These are phyloP conservation scores for Aspergillus pseudoterreus DNA, from an alignment of 2,329 filamentous ascomycete genomes.

Conservation along the genomic window DNA sequence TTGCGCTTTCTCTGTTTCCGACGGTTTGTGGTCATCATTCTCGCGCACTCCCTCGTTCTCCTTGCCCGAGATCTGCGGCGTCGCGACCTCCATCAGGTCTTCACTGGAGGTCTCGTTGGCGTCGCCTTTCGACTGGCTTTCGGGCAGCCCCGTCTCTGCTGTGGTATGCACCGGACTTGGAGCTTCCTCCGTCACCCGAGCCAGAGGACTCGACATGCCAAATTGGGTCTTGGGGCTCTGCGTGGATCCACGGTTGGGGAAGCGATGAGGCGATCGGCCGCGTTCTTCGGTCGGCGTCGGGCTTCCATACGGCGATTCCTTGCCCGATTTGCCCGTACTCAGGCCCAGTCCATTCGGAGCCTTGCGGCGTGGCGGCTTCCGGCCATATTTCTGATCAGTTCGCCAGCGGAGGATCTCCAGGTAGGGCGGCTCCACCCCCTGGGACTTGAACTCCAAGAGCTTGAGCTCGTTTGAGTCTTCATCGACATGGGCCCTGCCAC, in stretches of 20 bases:
- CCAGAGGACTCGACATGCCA: slow-evolving; percentile 43
- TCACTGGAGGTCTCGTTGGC: slow-evolving; percentile 29
- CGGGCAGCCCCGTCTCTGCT: slow-evolving; percentile 31
- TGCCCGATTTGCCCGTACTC: slow-evolving; percentile 47
- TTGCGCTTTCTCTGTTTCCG: slow-evolving; percentile 28
- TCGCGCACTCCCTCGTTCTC: slow-evolving; percentile 27
- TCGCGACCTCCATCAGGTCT: slow-evolving; percentile 40
- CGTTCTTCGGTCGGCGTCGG: slow-evolving; percentile 45
- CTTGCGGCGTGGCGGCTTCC: slow-evolving; percentile 51
- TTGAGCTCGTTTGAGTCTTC: slow-evolving; percentile 91
- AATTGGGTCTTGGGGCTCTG: slow-evolving; percentile 44
- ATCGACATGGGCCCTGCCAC: slow-evolving; percentile 86
- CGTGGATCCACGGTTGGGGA: slow-evolving; percentile 39
- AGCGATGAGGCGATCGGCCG: slow-evolving; percentile 47
- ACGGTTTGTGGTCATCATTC: slow-evolving; percentile 19
- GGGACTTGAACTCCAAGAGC: slow-evolving; percentile 83
- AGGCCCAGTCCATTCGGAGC: slow-evolving; percentile 48
- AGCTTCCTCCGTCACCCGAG: slow-evolving; percentile 45
- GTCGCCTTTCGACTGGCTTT: slow-evolving; percentile 27
- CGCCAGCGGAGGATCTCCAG: slow-evolving; percentile 94
- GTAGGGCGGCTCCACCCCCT: slow-evolving; percentile 86
- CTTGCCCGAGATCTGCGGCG: slow-evolving; percentile 33
- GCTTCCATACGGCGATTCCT: slow-evolving; percentile 53
- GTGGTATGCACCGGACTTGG: slow-evolving; percentile 32
- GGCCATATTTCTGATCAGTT: slow-evolving; percentile 89